These are phyloP conservation scores for Candida labiduridarum DNA, from an alignment of 1,139 yeast genomes.

Conservation along the genomic window DNA sequence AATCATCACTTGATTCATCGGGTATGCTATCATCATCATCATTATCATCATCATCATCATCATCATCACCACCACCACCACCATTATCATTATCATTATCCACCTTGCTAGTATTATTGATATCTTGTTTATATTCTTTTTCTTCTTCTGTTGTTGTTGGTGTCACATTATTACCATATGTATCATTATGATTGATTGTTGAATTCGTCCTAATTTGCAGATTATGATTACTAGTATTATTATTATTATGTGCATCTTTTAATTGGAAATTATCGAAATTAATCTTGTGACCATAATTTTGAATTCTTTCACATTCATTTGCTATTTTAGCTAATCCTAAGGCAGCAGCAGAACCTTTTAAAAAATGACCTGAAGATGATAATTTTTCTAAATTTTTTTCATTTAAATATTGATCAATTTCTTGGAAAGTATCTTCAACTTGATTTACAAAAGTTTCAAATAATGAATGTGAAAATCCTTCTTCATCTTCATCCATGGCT, in stretches of 20 bases:
- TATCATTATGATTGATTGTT: conserved; percentile 12
- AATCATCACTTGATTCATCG: conserved; percentile 33
- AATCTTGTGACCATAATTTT: conserved; percentile 72
- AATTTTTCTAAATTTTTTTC: conserved; percentile 56
- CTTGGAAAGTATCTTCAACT: conserved; percentile 75
- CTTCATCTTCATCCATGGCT: conserved; percentile 93
- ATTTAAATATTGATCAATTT: conserved; percentile 62
- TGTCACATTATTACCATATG: conserved; percentile 14
- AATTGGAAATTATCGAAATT: conserved; percentile 47
- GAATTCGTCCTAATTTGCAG: too few relatives aligned
- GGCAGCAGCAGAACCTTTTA: conserved; percentile 96
- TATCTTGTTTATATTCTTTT: neutral
- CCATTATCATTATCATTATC: neutral
- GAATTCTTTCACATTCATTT: conserved; percentile 88
- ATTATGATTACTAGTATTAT: too few relatives aligned
- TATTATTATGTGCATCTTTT: conserved; percentile 5
- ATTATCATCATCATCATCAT: neutral
- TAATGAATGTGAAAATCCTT: conserved; percentile 76
- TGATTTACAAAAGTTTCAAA: conserved; percentile 87
- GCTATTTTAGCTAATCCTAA: conserved; percentile 83
- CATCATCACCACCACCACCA: neutral
- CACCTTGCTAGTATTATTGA: neutral
- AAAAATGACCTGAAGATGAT: conserved; percentile 83
- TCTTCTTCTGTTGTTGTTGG: neutral
- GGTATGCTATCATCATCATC: conserved; percentile 7